phyloP scores from a whole-genome alignment of 2,329 filamentous ascomycete genomes.

The Fusarium piperis region DNA sequence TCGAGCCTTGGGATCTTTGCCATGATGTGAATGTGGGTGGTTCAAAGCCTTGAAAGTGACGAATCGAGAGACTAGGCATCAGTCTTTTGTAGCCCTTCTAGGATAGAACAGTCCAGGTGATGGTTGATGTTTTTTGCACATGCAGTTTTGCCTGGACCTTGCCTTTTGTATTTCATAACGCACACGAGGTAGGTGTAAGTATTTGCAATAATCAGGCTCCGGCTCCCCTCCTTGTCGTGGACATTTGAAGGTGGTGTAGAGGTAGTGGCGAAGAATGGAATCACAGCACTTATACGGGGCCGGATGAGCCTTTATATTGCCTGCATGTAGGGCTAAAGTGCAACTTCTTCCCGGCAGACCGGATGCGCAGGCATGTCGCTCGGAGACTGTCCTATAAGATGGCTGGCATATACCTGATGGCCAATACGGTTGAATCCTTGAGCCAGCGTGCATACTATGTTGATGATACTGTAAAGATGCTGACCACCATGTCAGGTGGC shows the following conservation, averaged over 20 bases:
- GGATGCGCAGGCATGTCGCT: neutral
- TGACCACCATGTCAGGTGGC: neutral
- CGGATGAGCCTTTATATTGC: neutral
- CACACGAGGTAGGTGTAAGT: neutral
- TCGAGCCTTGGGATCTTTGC: neutral
- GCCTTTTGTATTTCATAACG: neutral
- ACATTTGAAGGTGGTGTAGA: neutral
- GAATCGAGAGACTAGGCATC: neutral
- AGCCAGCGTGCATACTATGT: neutral
- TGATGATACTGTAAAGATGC: neutral
- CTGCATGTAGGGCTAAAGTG: neutral
- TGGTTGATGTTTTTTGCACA: neutral
- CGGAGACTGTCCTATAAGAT: neutral
- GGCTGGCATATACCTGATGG: neutral
- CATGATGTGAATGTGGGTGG: neutral
- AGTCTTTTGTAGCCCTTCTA: neutral
- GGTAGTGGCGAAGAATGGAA: neutral
- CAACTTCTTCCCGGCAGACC: neutral
- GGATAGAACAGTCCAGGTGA: neutral
- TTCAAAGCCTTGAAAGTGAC: neutral
- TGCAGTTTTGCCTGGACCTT: neutral
- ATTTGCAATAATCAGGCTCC: neutral
- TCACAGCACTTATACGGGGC: neutral
- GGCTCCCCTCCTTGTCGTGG: neutral
- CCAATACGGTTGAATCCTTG: neutral